phyloP scores from a whole-genome alignment of 2,329 filamentous ascomycete genomes.

The Juglanconis oblonga region DNA sequence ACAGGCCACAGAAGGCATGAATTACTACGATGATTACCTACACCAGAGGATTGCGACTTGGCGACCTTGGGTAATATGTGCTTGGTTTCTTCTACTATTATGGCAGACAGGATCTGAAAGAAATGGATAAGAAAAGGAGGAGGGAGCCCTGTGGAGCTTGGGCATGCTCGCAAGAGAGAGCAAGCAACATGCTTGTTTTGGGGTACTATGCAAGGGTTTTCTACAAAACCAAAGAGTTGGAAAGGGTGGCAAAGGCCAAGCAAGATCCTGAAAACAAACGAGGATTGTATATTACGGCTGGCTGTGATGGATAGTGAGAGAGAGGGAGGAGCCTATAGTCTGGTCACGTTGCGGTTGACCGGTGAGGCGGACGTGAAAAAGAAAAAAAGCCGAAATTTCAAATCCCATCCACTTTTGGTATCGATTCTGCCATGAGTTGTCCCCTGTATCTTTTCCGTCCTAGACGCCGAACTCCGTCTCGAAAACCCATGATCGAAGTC shows the following conservation, averaged over 20 bases:
- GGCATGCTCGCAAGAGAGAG: not conserved
- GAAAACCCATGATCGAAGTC: not conserved
- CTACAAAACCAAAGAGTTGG: conserved; percentile 7
- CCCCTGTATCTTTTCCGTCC: not conserved
- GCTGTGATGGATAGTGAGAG: conserved; percentile 4
- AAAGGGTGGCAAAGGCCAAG: not conserved
- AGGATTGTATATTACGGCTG: conserved; percentile 13
- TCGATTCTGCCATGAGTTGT: not conserved
- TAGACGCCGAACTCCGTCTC: conserved; percentile 14
- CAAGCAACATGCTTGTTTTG: conserved; percentile 3
- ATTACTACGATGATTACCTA: conserved; percentile 1
- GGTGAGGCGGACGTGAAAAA: not conserved
- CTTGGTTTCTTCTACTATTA: not conserved
- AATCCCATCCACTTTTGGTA: not conserved
- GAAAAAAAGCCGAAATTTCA: conserved; percentile 10
- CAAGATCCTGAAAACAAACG: not conserved
- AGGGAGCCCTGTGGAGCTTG: not conserved
- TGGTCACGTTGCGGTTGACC: not conserved
- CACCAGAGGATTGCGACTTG: conserved; percentile 10
- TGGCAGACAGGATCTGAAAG: not conserved
- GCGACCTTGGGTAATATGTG: conserved; percentile 6
- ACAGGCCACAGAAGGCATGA: conserved; percentile 1
- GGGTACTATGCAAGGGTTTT: conserved; percentile 2
- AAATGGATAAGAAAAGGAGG: not conserved
- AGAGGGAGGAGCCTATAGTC: not conserved